A percentile compares a stretch with the other conserved stretches of the same genome.
phyloP scores from a whole-genome alignment of 768 basidiomycete genomes.

The Hebeloma cylindrosporum region DNA sequence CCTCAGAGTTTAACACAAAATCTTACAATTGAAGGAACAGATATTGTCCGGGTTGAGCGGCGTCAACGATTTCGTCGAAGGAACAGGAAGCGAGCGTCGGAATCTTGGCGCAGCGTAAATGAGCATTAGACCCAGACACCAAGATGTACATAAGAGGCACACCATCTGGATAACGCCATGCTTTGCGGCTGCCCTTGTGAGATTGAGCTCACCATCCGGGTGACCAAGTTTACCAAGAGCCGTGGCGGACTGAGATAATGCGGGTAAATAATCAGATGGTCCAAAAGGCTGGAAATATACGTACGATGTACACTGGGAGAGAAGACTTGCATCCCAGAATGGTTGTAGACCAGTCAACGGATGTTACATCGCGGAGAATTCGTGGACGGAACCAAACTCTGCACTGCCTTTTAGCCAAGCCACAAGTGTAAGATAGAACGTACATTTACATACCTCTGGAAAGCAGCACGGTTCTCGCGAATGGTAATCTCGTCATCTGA shows the following conservation, averaged over 20 bases:
- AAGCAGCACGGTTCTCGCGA: slow-evolving; percentile 89
- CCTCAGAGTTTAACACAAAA: not conserved
- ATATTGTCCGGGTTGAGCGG: slow-evolving; percentile 71
- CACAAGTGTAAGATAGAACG: slow-evolving; percentile 22
- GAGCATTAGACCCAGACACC: slow-evolving; percentile 24
- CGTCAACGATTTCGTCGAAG: slow-evolving; percentile 94
- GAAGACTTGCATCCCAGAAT: slow-evolving; percentile 64
- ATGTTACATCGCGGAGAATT: slow-evolving; percentile 78
- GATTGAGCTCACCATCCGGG: slow-evolving; percentile 89
- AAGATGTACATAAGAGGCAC: not conserved
- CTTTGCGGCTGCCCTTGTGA: slow-evolving; percentile 87
- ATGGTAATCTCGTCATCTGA: slow-evolving; percentile 93
- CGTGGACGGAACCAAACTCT: slow-evolving; percentile 92
- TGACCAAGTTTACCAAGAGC: slow-evolving; percentile 96
- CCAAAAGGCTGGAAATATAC: slow-evolving; percentile 14
- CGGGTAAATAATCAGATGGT: not conserved
- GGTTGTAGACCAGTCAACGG: slow-evolving; percentile 82
- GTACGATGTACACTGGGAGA: slow-evolving; percentile 50
- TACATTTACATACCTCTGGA: slow-evolving; percentile 65
- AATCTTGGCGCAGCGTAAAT: slow-evolving; percentile 46
- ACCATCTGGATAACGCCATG: slow-evolving; percentile 54
- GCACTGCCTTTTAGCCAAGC: not conserved
- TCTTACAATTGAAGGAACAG: slow-evolving; percentile 84
- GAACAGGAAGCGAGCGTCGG: slow-evolving; percentile 94
- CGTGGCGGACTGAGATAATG: slow-evolving; percentile 54